These are phyloP conservation scores for Perkinsus marinus DNA, from an alignment of 169 alveolate genomes.

Conservation along the genomic window DNA sequence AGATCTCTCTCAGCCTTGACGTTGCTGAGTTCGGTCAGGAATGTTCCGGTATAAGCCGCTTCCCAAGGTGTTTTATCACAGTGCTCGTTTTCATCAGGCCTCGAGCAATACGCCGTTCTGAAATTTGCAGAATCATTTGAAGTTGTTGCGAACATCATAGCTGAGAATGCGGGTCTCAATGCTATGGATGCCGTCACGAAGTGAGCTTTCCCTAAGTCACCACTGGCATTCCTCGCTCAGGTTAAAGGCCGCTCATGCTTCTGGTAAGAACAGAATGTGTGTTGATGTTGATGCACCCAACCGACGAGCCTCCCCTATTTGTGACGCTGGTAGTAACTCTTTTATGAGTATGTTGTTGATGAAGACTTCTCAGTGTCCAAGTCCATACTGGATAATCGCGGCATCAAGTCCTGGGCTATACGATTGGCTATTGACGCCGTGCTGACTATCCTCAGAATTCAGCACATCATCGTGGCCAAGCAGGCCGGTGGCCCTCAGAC, in stretches of 20 bases:
- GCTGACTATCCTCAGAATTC: conserved; percentile 88
- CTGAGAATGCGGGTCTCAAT: conserved; percentile 89
- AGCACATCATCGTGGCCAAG: conserved; percentile 93
- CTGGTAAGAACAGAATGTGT: conserved; percentile 43
- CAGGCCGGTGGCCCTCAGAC: conserved; percentile 99
- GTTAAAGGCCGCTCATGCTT: conserved; percentile 51
- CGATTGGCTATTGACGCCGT: conserved; percentile 92
- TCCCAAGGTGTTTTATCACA: neutral
- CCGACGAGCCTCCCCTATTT: neutral
- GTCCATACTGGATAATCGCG: conserved; percentile 74
- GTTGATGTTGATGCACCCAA: conserved; percentile 41
- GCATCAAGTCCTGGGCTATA: conserved; percentile 84
- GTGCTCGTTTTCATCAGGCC: neutral
- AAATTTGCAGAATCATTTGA: conserved; percentile 94
- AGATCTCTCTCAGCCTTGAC: neutral
- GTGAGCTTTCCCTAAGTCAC: conserved; percentile 6
- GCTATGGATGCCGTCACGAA: conserved; percentile 34
- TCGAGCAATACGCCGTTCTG: conserved; percentile 91
- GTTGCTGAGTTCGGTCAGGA: neutral
- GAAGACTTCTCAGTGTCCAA: conserved; percentile 6
- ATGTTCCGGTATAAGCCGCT: neutral
- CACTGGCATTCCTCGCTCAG: neutral
- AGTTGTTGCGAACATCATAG: conserved; percentile 86
- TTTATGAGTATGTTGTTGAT: neutral
- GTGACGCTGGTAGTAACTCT: neutral